phyloP scores from a whole-genome alignment of 2,329 filamentous ascomycete genomes.

The Fusarium buharicum region DNA sequence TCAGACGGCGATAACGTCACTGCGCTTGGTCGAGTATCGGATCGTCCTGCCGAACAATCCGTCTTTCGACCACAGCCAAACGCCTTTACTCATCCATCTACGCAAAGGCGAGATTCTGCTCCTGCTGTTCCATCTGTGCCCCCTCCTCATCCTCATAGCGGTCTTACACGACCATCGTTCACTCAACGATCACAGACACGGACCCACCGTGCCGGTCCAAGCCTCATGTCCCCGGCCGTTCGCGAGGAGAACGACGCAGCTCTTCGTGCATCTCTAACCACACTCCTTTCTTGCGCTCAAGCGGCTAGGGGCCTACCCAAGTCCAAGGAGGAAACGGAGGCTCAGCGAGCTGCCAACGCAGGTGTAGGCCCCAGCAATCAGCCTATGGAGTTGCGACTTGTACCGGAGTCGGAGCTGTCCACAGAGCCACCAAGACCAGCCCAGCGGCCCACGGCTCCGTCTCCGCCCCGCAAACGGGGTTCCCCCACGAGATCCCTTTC shows the following conservation, averaged over 20 bases:
- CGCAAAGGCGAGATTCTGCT: constrained; percentile 61
- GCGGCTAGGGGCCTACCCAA: constrained; percentile 87
- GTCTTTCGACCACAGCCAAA: constrained; percentile 89
- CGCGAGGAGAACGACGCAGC: constrained; percentile 94
- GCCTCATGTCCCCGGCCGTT: constrained; percentile 77
- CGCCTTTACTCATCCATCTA: constrained; percentile 82
- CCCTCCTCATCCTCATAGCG: constrained; percentile 60
- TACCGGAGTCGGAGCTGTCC: constrained; percentile 70
- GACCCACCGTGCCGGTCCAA: constrained; percentile 60
- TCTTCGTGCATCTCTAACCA: constrained; percentile 91
- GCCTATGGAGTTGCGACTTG: constrained; percentile 68
- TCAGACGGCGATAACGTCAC: constrained; percentile 80
- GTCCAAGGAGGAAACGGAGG: constrained; percentile 59
- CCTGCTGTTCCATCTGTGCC: constrained; percentile 56
- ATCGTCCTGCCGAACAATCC: constrained; percentile 61
- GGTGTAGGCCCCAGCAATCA: constrained; percentile 60
- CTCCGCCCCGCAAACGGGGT: constrained; percentile 42
- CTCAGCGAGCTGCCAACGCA: constrained; percentile 47
- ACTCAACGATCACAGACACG: constrained; percentile 60
- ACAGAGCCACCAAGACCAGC: constrained; percentile 46
- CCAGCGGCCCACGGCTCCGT: constrained; percentile 37
- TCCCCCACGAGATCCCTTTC: constrained; percentile 49
- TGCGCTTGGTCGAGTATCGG: constrained; percentile 73
- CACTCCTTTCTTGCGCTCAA: constrained; percentile 91
- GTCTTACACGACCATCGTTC: constrained; percentile 62